Percentiles rank a stretch among this genome's conserved stretches.
These are phyloP conservation scores for Fusarium sp. DNA, from an alignment of 2,329 filamentous ascomycete genomes.

Conservation along the genomic window DNA sequence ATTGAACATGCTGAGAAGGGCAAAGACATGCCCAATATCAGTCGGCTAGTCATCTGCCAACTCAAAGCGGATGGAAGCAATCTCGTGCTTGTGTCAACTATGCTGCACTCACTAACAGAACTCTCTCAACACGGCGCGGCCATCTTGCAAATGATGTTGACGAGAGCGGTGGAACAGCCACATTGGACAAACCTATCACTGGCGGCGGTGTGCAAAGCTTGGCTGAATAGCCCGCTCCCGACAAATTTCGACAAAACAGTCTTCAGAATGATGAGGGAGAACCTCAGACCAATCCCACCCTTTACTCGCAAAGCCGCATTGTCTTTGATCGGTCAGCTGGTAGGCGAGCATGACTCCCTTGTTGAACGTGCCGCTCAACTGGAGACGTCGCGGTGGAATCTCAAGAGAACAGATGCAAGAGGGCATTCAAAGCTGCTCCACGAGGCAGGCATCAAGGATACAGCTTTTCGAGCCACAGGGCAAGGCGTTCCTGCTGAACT, in stretches of 20 bases:
- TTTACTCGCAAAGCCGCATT: neutral
- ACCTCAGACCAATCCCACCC: neutral
- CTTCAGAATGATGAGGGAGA: neutral
- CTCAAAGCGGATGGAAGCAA: neutral
- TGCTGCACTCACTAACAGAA: neutral
- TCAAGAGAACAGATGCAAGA: neutral
- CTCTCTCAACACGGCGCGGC: neutral
- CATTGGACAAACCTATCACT: neutral
- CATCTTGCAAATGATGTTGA: neutral
- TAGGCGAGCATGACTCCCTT: neutral
- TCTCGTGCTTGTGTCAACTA: neutral
- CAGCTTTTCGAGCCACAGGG: neutral
- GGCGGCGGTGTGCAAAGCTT: neutral
- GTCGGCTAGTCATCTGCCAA: neutral
- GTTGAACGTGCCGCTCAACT: neutral
- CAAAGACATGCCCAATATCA: neutral
- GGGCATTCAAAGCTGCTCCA: neutral
- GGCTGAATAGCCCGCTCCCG: neutral
- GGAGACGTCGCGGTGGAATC: neutral
- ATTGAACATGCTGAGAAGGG: neutral
- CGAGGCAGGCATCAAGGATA: neutral
- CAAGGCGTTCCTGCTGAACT: neutral
- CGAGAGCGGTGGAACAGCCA: neutral
- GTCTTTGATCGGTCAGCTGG: neutral
- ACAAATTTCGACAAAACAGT: neutral